These are phyloP conservation scores for Cucumis hystrix DNA, from an alignment of 306 rosid species.

Conservation along the genomic window DNA sequence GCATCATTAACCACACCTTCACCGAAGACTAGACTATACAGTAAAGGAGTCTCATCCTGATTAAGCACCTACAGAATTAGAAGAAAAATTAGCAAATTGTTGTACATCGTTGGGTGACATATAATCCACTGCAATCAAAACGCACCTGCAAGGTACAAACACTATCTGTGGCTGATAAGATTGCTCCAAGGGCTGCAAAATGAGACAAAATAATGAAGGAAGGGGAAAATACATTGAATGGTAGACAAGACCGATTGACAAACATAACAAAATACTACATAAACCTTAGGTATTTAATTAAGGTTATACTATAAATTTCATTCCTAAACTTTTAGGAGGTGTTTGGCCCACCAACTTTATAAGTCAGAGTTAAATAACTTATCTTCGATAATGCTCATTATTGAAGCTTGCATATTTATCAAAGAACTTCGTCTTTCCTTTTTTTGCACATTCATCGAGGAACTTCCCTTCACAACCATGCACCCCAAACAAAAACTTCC, in stretches of 20 bases:
- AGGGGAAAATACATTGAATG: not conserved
- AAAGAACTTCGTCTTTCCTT: too few species aligned
- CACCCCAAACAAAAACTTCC: too few species aligned
- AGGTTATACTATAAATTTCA: too few species aligned
- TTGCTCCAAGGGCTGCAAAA: slow-evolving; percentile 53
- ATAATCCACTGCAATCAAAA: not conserved
- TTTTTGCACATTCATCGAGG: too few species aligned
- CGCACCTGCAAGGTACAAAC: slow-evolving; percentile 59
- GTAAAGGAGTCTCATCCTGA: slow-evolving; percentile 61
- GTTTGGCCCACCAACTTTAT: too few species aligned
- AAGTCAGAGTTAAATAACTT: too few species aligned
- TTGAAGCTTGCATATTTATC: too few species aligned
- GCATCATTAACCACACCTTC: slow-evolving; percentile 76
- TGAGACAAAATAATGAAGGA: slow-evolving; percentile 1
- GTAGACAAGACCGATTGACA: not conserved
- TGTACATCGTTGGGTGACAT: not conserved
- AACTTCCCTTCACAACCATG: too few species aligned
- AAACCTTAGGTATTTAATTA: not conserved
- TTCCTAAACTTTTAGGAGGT: too few species aligned
- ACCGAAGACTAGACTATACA: slow-evolving; percentile 59
- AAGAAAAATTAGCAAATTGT: not conserved
- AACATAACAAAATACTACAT: not conserved
- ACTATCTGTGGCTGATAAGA: slow-evolving; percentile 56
- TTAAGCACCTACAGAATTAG: slow-evolving; percentile 41
- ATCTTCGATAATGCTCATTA: too few species aligned